These are phyloP conservation scores for Amanita molliuscula DNA, from an alignment of 768 basidiomycete genomes.

Conservation along the genomic window DNA sequence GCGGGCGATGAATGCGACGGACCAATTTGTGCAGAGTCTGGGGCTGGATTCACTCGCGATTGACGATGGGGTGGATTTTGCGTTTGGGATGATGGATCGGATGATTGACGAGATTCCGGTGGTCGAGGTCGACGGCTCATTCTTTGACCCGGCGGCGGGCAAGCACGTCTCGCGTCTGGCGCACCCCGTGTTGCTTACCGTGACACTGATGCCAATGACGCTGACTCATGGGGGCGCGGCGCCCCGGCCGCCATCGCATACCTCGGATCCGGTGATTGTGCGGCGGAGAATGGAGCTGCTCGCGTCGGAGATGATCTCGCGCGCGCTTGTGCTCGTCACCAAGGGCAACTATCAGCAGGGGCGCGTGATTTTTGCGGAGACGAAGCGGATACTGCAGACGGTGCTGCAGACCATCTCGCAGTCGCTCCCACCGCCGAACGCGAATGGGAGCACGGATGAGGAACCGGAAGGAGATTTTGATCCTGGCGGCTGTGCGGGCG, in stretches of 20 bases:
- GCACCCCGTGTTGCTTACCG: conserved; percentile 88
- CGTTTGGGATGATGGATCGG: conserved; percentile 88
- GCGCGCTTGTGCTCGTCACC: conserved; percentile 85
- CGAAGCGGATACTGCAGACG: conserved; percentile 86
- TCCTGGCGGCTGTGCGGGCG: conserved; percentile 62
- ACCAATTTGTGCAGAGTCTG: conserved; percentile 81
- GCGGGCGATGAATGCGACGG: conserved; percentile 65
- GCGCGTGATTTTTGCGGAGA: conserved; percentile 82
- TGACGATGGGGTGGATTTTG: conserved; percentile 64
- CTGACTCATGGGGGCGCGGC: neutral
- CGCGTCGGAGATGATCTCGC: conserved; percentile 95
- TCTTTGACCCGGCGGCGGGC: conserved; percentile 80
- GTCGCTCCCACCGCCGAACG: conserved; percentile 48
- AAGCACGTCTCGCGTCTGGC: conserved; percentile 84
- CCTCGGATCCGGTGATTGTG: conserved; percentile 82
- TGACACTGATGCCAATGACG: conserved; percentile 71
- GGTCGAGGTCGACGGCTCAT: conserved; percentile 90
- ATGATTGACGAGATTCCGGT: conserved; percentile 98
- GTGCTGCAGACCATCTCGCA: conserved; percentile 80
- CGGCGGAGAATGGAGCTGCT: conserved; percentile 94
- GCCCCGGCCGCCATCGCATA: conserved; percentile 32
- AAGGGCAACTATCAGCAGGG: conserved; percentile 87
- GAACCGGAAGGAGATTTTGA: conserved; percentile 72
- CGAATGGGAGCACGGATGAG: conserved; percentile 40
- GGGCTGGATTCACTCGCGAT: conserved; percentile 68